Percentiles rank a stretch among this genome's conserved stretches.
These are phyloP conservation scores for Berberis vulgaris DNA, from an alignment of 164 flowering plant species.

Conservation along the genomic window DNA sequence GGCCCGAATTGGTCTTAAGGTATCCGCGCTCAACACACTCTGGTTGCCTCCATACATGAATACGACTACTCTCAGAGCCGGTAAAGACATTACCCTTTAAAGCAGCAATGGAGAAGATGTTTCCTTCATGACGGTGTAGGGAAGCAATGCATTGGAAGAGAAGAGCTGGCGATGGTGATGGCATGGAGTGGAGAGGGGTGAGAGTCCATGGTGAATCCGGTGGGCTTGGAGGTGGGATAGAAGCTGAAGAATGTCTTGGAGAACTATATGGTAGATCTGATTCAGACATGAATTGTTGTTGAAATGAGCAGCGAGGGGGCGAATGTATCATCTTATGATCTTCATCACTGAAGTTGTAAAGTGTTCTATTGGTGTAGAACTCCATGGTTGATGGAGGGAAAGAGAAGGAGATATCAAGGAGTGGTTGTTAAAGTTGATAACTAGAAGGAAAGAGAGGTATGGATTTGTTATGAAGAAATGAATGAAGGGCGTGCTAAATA, in stretches of 20 bases:
- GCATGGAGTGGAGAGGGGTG: conserved; percentile 16
- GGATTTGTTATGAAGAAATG: too few species aligned
- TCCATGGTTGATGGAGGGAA: too few species aligned
- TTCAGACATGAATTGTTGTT: not conserved
- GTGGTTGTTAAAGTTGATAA: too few species aligned
- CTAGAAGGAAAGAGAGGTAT: too few species aligned
- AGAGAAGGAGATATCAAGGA: too few species aligned
- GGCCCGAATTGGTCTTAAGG: conserved; percentile 22
- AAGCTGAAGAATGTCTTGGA: not conserved
- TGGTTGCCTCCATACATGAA: conserved; percentile 34
- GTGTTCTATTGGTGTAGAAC: too few species aligned
- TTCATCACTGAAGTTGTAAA: too few species aligned
- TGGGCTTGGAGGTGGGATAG: conserved; percentile 10
- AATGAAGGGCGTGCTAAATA: too few species aligned
- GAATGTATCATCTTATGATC: not conserved
- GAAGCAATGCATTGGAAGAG: conserved; percentile 34
- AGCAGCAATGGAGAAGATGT: conserved; percentile 27
- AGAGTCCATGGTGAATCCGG: conserved; percentile 33
- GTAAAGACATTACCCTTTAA: conserved; percentile 29
- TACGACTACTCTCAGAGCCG: conserved; percentile 29
- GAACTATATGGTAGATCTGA: not conserved
- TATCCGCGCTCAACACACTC: conserved; percentile 31
- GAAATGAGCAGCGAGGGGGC: not conserved
- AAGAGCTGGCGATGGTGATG: conserved; percentile 23
- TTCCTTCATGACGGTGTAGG: conserved; percentile 33